Evolutionary conservation across 106 monocot species (phyloP), one percentile per base, ranked within the genome.

Genomic region (Acorus calamus): DNA sequence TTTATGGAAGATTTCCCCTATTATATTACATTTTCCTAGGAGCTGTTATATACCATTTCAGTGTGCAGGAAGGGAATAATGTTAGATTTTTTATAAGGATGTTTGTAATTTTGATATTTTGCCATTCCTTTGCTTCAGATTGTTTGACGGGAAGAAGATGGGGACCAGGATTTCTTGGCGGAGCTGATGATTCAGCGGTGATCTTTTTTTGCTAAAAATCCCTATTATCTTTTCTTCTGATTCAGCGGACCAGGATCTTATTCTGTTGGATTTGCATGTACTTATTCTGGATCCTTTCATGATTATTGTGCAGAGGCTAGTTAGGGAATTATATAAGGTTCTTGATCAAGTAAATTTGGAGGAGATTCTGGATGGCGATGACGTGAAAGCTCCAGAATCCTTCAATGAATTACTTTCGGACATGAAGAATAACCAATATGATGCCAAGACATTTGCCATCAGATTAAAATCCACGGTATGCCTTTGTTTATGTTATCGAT

Each of bases 391-490:
- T 42, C 89, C 89, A 53, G 80, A 77, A 49, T 81, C 93, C 46
- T 93, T 77, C 59, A 41, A 47, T 77, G 89, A 89, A 59, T 86
- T 93, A 44, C 57, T 93, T 64, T 73, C 76, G 65, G 82, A 93
- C 44, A 75, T 89, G 68, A 89, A 81, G 71, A 81, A 68, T 50
- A 77, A 81, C 41, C 62, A 86, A 8, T 84, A 83, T 75, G 86
- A 93, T 81, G 78, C 79, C 45, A 89, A 74, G 72, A 81, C 83
- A 55, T 93, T 93, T 75, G 86, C 86, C 61, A 59, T 86, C 46
- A 83, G 57, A 59, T 68, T 93, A 61, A 93, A 89, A 54, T 83
- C 86, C 44, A 84, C 56, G 86, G 93, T 93, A 84, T 52, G 71
- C 48, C 8, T 47, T 46, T 58, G 3, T 45, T 44, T 69, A 46